Evolutionary conservation across 805 yeast species (phyloP), one percentile per base, ranked within the genome.

Genomic region (Ogataea corticis): DNA sequence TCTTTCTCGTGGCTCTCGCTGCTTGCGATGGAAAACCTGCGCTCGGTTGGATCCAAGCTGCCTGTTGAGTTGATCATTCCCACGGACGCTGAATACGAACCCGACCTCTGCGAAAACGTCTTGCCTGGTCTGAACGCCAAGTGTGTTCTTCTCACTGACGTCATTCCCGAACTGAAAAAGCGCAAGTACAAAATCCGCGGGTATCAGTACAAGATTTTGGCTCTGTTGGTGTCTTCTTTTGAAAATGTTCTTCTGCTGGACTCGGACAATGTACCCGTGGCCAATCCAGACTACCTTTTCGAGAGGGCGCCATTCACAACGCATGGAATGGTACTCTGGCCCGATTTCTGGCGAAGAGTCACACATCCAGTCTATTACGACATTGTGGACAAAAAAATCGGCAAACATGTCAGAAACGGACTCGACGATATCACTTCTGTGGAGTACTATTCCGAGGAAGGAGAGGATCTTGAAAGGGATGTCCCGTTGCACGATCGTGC

Each of bases 1-100:
- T 73, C 72, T 47, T 85, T 78, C 56, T 82, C 86, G 39, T 77
- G 87, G 78, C 63, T 85, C 21, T 71, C 85, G 1, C 63, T 82
- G 21, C 59, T 82, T 5, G 73, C 84, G 9, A 66, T 85, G 34
- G 73, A 72, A 49, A 68, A 73, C 30, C 55, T 78, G 31, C 59
- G 83, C 35, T 62, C 69, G 3, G 56, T 68, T 7, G 82, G 82
- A 2, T 71, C 76, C 12, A 54, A 61, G 30, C 56, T 76, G 33
- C 83, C 83, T 9, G 69, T 76, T 14, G 81, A 76, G 57, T 66
- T 76, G 11, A 62, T 76, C 39, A 72, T 76, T 30, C 81, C 81
- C 0, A 61, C 68, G 11, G 75, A 72, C 17, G 47, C 44, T 7
- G 80, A 76, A 47, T 75, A 68, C 52, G 80, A 75, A 51, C 55